phyloP scores from a whole-genome alignment of 2,329 filamentous ascomycete genomes.

The Arachnomyces sp. region DNA sequence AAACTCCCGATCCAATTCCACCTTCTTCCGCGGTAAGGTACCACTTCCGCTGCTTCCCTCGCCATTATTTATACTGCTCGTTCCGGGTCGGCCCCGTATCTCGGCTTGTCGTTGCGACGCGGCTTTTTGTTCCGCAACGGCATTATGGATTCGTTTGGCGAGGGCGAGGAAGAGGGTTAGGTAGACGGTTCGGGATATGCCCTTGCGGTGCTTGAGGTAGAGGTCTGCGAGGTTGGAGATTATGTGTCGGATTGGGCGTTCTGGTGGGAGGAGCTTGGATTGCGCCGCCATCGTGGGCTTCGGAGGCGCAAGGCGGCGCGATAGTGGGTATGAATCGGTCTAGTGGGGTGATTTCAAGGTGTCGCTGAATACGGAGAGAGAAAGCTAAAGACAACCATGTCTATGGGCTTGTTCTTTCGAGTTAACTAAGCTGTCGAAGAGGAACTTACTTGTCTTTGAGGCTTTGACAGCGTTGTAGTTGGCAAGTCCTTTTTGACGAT shows the following conservation, averaged over 20 bases:
- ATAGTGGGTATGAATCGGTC: neutral
- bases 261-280: conserved; percentile 60
- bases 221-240: conserved; percentile 59
- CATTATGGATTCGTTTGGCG: conserved; percentile 79
- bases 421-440: no score
- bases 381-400: no score
- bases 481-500: no score
- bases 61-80: conserved; percentile 23
- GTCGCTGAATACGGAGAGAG: neutral
- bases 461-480: no score
- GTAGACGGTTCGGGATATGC: conserved; percentile 76
- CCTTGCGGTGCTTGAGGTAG: conserved; percentile 71
- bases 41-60: conserved; percentile 20
- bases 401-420: no score
- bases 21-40: conserved; percentile 56
- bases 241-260: conserved; percentile 57
- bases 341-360: neutral
- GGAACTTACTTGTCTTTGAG: no score
- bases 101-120: conserved; percentile 62
- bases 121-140: conserved; percentile 86
- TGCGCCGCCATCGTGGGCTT: conserved; percentile 57
- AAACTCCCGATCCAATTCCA: conserved; percentile 86
- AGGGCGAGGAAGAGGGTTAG: conserved; percentile 72
- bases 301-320: conserved; percentile 6
- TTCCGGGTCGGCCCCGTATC: conserved; percentile 45